Percentiles rank a stretch among this genome's conserved stretches.
These are phyloP conservation scores for Climacium dendroides DNA, from an alignment of 225 moss, liverwort and hornwort genomes.

Conservation along the genomic window DNA sequence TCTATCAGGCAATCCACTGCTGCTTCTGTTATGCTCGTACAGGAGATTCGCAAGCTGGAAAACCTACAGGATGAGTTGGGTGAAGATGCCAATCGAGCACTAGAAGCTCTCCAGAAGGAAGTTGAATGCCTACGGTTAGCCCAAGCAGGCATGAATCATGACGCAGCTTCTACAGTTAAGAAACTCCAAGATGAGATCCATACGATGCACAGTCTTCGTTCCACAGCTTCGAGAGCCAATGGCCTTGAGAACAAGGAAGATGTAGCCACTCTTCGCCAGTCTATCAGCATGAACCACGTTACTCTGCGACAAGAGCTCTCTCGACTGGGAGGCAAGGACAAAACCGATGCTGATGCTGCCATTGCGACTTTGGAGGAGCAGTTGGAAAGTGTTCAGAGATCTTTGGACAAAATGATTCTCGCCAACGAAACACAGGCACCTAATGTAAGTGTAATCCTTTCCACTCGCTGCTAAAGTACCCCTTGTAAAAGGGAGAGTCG, in stretches of 20 bases:
- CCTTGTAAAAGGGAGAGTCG: background rate
- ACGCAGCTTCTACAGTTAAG: constrained; percentile 84
- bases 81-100: constrained; percentile 90
- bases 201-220: constrained; percentile 67
- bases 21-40: constrained; percentile 91
- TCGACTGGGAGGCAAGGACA: constrained; percentile 72
- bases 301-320: constrained; percentile 74
- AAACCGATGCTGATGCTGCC: constrained; percentile 72
- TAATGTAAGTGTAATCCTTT: background rate
- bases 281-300: constrained; percentile 43
- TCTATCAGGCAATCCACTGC: constrained; percentile 73
- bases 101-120: constrained; percentile 96
- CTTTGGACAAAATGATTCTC: constrained; percentile 83
- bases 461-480: background rate
- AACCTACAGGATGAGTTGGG: constrained; percentile 95
- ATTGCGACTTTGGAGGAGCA: constrained; percentile 96
- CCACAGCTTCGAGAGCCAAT: constrained; percentile 21
- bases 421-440: constrained; percentile 38
- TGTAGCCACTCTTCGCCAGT: constrained; percentile 28
- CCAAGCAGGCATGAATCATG: constrained; percentile 95
- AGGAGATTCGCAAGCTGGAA: constrained; percentile 97
- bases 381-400: constrained; percentile 94
- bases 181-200: constrained; percentile 93
- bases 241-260: constrained; percentile 39
- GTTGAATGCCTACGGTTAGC: constrained; percentile 90